Base-by-base conservation (phyloP, 2,329 filamentous ascomycete species). In the Pseudogymnoascus sp. region DNA sequence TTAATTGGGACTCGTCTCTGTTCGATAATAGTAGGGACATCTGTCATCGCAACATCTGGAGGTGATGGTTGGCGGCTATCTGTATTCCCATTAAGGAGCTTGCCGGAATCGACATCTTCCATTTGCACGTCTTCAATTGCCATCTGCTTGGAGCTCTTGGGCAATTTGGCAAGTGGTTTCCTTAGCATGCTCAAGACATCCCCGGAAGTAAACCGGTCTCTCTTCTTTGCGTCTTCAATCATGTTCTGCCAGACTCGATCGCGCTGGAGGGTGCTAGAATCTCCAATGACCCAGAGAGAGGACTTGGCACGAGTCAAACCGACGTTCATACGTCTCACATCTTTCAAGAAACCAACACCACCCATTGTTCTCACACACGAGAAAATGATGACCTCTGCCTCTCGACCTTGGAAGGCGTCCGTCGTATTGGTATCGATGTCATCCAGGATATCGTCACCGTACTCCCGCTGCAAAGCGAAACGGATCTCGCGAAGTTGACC, bases 261-360 rank as follows among this genome's bases (percentile, higher is more conserved):
- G 71, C 95, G 89, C 25, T 88, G 80, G 60, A 99, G 81, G 35
- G 92, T 91, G 63, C 88, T 83, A 0, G 94, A 94, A 74, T 97
- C 95, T 67, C 94, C 94, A 27, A 99, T 82, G 63, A 99, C 93
- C 90, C 93, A 99, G 8, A 99, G 82, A 35, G 93, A 97, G 8
- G 91, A 96, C 75, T 96, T 97, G 4, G 94, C 95, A 80, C 94
- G 89, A 21, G 94, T 99, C 64, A 99, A 81, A 78, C 94, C 94
- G 71, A 99, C 94, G 75, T 99, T 99, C 95, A 99, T 97, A 81
- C 94, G 93, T 63, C 94, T 87, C 71, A 99, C 96, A 74, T 99
- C 94, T 61, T 91, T 90, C 83, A 99, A 88, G 84, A 99, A 99
- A 81, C 94, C 94, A 71, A 99, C 96, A 70, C 93, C 92, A n/a